Percentiles rank a stretch among this genome's conserved stretches.
Conservation (phyloP, 176 grass and related monocot genomes). For the Zoysia pacifica region DNA sequence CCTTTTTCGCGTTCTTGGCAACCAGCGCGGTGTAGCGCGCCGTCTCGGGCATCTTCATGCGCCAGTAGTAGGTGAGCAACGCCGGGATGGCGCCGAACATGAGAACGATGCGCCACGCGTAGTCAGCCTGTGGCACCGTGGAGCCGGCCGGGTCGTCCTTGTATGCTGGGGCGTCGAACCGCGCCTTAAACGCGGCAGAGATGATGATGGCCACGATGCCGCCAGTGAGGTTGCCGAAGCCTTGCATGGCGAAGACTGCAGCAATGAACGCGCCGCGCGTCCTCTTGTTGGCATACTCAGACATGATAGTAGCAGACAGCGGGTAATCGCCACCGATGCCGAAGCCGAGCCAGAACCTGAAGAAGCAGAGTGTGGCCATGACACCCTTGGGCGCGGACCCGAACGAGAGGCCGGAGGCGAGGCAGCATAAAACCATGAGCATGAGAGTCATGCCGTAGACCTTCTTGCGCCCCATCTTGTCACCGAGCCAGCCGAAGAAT, state of each 20-base stretch:
- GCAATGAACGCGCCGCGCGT: conserved; percentile 70
- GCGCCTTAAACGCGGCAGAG: conserved; percentile 24
- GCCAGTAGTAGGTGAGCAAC: conserved; percentile 67
- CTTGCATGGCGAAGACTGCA: conserved; percentile 69
- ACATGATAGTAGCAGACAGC: conserved; percentile 78
- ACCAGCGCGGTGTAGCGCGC: conserved; percentile 67
- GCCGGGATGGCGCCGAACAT: conserved; percentile 71
- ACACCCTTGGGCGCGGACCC: conserved; percentile 41
- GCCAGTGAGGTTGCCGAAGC: conserved; percentile 50
- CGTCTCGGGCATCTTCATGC: conserved; percentile 75
- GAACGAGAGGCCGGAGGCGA: conserved; percentile 77
- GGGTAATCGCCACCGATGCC: conserved; percentile 90
- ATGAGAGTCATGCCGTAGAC: conserved; percentile 33
- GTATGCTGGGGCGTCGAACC: conserved; percentile 45
- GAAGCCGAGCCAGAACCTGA: conserved; percentile 88
- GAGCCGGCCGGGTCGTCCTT: conserved; percentile 30
- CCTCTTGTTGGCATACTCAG: conserved; percentile 72
- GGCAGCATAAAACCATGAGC: conserved; percentile 62
- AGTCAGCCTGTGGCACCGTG: conserved; percentile 48
- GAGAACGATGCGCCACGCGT: conserved; percentile 60
- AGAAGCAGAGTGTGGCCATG: conserved; percentile 81
- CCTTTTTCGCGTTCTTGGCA: conserved; percentile 41
- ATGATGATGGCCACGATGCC: conserved; percentile 39
- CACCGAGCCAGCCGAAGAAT: too few species aligned
- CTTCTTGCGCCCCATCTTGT: too few species aligned